Conservation (phyloP, 2,329 filamentous ascomycete genomes). For the Xylariaceae sp. region DNA sequence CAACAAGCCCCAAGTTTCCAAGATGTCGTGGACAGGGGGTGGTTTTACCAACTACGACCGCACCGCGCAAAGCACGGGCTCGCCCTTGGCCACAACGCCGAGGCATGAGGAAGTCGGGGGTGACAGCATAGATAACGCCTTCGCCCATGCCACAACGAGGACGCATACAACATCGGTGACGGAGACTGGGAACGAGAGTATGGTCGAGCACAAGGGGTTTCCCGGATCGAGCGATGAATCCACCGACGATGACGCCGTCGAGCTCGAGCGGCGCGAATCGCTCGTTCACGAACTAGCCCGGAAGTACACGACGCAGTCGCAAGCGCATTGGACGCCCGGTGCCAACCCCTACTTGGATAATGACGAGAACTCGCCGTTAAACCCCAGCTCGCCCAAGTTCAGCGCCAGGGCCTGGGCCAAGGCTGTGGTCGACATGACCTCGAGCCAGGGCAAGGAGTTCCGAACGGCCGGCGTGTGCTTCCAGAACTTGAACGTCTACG, state of each 20-base stretch:
- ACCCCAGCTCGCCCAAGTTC: slow-evolving; percentile 50
- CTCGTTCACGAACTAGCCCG: slow-evolving; percentile 52
- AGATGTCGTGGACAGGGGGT: slow-evolving; percentile 39
- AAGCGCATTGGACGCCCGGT: slow-evolving; percentile 28
- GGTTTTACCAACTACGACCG: slow-evolving; percentile 45
- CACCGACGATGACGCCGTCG: slow-evolving; percentile 17
- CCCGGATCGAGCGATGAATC: slow-evolving; percentile 12
- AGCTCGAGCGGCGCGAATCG: slow-evolving; percentile 35
- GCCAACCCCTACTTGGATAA: slow-evolving; percentile 47
- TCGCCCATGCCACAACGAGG: slow-evolving; percentile 1
- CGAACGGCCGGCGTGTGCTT: slow-evolving; percentile 61
- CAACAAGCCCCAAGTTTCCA: slow-evolving; percentile 7
- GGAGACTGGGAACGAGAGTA: slow-evolving; percentile 13
- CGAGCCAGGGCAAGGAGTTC: slow-evolving; percentile 48
- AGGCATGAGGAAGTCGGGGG: slow-evolving; percentile 16
- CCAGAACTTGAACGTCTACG: slow-evolving; percentile 62
- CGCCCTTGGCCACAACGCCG: slow-evolving; percentile 29
- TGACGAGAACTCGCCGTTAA: slow-evolving; percentile 44
- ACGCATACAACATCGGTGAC: slow-evolving; percentile 8
- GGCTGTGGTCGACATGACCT: slow-evolving; percentile 48
- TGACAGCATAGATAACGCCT: neutral
- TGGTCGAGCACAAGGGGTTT: slow-evolving; percentile 24
- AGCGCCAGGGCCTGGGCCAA: slow-evolving; percentile 55
- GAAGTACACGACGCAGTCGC: slow-evolving; percentile 47
- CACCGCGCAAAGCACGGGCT: slow-evolving; percentile 40